phyloP scores from a whole-genome alignment of 495 filamentous ascomycete genomes.

The Talaromyces ruber region DNA sequence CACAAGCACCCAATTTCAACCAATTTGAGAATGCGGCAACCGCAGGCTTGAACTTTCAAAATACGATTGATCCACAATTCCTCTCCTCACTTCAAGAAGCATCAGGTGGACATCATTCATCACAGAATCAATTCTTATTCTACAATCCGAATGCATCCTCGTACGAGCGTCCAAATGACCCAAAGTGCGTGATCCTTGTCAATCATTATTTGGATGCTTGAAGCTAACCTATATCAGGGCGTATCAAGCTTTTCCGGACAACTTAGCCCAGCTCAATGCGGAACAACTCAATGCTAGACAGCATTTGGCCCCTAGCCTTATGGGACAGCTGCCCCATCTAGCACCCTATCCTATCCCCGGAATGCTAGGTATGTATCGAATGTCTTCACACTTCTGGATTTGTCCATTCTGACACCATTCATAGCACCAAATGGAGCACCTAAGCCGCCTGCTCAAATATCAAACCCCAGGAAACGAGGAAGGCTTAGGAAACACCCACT shows the following conservation, averaged over 20 bases:
- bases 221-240: background rate
- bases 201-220: background rate
- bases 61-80: conserved; percentile 36
- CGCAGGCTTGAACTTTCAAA: conserved; percentile 16
- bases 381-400: background rate
- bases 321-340: conserved; percentile 1
- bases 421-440: background rate
- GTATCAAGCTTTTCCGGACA: conserved; percentile 4
- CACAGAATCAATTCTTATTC: conserved; percentile 23
- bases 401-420: background rate
- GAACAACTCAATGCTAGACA: conserved; percentile 8
- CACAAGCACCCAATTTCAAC: conserved; percentile 8
- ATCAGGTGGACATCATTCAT: conserved; percentile 10
- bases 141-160: conserved; percentile 15
- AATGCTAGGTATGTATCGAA: background rate
- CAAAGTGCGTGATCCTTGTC: conserved; percentile 16
- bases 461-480: conserved; percentile 1
- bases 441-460: background rate
- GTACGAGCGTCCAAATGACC: conserved; percentile 16
- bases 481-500: conserved; percentile 14
- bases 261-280: background rate
- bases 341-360: conserved; percentile 1
- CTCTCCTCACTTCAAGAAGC: conserved; percentile 19
- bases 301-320: background rate
- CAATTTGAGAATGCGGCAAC: conserved; percentile 21